Evolutionary conservation across 345 rosid genomes (phyloP).

Genomic region (Conringia planisiliqua): DNA sequence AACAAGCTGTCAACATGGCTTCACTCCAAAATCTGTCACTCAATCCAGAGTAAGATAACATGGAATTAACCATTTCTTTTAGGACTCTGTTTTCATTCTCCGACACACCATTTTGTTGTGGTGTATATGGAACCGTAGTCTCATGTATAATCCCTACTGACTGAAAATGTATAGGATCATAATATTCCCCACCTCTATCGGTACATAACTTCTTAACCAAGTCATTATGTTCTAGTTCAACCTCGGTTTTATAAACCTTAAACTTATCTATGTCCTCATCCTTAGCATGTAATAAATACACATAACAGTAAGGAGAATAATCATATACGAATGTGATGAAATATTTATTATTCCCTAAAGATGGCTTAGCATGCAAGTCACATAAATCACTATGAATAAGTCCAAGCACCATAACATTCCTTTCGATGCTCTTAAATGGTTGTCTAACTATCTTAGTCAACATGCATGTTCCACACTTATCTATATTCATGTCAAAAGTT

Average conservation of each 20-base stretch:
- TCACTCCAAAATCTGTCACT: constrained; percentile 1
- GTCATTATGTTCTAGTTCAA: too few species aligned
- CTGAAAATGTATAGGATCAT: neutral
- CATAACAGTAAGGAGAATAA: too few species aligned
- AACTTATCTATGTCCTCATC: too few species aligned
- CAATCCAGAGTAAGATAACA: neutral
- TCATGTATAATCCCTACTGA: neutral
- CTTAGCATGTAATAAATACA: too few species aligned
- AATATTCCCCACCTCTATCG: neutral
- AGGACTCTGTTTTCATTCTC: neutral
- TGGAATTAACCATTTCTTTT: constrained; percentile 10
- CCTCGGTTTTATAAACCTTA: too few species aligned
- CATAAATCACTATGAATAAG: too few species aligned
- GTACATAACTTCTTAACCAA: too few species aligned
- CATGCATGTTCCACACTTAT: neutral
- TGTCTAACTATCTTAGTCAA: neutral
- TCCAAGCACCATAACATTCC: too few species aligned
- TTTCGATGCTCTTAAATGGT: neutral
- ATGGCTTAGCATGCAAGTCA: too few species aligned
- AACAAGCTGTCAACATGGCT: neutral
- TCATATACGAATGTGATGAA: too few species aligned
- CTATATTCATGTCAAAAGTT: neutral
- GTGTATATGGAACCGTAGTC: constrained; percentile 3
- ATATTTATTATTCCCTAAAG: too few species aligned
- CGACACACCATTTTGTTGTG: constrained; percentile 1